phyloP scores from a whole-genome alignment of 768 basidiomycete genomes.

The Boletus sp. region DNA sequence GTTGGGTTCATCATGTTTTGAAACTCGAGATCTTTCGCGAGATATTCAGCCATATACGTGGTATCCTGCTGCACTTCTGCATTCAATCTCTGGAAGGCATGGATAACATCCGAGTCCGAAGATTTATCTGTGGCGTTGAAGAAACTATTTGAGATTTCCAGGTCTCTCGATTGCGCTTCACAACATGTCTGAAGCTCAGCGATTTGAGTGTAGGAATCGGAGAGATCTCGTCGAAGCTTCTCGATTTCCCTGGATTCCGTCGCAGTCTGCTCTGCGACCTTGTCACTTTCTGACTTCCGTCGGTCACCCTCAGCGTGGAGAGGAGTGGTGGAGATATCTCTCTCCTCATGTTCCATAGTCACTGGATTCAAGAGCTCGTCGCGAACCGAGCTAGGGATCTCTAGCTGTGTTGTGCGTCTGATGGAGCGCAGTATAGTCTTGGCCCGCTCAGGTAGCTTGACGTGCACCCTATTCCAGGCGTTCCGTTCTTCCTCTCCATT shows the following conservation, averaged over 20 bases:
- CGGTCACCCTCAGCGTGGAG: neutral
- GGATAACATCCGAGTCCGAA: constrained; percentile 10
- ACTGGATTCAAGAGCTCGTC: neutral
- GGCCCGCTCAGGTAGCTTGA: neutral
- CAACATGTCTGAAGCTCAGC: constrained; percentile 7
- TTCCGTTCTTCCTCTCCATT: neutral
- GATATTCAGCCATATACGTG: constrained; percentile 9
- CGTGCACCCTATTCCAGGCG: neutral
- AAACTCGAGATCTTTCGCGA: constrained; percentile 1
- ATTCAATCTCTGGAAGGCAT: constrained; percentile 8
- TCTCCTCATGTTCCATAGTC: neutral
- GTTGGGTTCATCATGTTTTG: neutral
- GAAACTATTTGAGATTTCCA: constrained; percentile 5
- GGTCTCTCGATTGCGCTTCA: constrained; percentile 12
- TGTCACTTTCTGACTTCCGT: neutral
- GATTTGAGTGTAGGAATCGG: neutral
- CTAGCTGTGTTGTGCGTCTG: neutral
- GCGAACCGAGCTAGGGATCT: neutral
- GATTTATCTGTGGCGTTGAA: constrained; percentile 8
- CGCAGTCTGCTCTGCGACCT: neutral
- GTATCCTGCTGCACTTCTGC: constrained; percentile 11
- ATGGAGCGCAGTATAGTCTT: neutral
- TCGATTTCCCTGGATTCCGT: constrained; percentile 1
- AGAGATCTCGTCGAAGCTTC: constrained; percentile 7
- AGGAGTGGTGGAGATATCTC: no score